phyloP scores from a whole-genome alignment of 116 monocot genomes.

The Thalassia testudinum region DNA sequence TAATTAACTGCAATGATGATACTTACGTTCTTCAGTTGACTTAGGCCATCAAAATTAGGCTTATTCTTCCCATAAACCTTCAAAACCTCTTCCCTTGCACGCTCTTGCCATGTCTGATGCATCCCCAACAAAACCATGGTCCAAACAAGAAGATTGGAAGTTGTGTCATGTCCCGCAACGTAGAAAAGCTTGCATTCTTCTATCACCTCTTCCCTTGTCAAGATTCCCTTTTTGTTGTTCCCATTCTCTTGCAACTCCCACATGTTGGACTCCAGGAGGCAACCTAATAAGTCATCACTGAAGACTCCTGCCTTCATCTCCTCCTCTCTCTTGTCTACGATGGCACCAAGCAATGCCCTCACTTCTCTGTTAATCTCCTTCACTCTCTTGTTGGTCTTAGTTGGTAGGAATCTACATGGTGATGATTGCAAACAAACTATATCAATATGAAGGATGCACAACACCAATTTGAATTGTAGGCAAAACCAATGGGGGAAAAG shows the following conservation, averaged over 20 bases:
- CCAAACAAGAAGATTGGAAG: slow-evolving; percentile 33
- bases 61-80: slow-evolving; percentile 16
- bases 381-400: slow-evolving; percentile 20
- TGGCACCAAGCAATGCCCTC: slow-evolving; percentile 7
- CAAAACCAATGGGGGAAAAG: no score
- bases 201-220: slow-evolving; percentile 39
- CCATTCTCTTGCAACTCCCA: slow-evolving; percentile 2
- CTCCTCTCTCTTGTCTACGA: slow-evolving; percentile 21
- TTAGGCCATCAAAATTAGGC: slow-evolving; percentile 32
- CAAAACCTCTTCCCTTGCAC: slow-evolving; percentile 42
- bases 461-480: no score
- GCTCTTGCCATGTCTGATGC: slow-evolving; percentile 35
- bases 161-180: slow-evolving; percentile 61
- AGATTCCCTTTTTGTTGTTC: not conserved
- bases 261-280: slow-evolving; percentile 38
- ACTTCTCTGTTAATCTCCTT: slow-evolving; percentile 19
- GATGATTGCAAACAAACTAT: no score
- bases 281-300: slow-evolving; percentile 28
- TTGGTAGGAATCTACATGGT: slow-evolving; percentile 26
- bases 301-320: slow-evolving; percentile 8
- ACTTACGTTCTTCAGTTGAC: slow-evolving; percentile 44
- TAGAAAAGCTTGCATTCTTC: slow-evolving; percentile 66
- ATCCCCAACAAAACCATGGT: slow-evolving; percentile 31
- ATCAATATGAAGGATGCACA: no score
- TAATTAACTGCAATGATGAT: not conserved